phyloP scores from a whole-genome alignment of 768 basidiomycete species.

The Phlegmacium glaucopus region DNA sequence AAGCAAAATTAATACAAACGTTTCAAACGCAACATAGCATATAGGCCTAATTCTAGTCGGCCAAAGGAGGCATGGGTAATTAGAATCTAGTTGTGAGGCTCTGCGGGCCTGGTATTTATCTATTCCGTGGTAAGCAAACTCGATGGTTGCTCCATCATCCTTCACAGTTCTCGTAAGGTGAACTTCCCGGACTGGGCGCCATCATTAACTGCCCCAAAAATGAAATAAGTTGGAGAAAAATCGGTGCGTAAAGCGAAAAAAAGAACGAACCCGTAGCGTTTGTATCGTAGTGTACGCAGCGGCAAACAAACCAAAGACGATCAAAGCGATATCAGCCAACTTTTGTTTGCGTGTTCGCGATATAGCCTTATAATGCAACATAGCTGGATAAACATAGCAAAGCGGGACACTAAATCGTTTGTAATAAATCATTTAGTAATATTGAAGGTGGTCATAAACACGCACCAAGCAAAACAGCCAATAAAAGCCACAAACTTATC shows the following conservation, averaged over 20 bases:
- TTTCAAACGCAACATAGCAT: no score
- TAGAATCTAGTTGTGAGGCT: no score
- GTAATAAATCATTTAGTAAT: neutral
- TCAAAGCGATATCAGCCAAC: conserved; percentile 63
- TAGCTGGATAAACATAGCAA: conserved; percentile 91
- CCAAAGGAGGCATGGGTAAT: no score
- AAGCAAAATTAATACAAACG: no score
- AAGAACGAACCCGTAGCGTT: conserved; percentile 61
- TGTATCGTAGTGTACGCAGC: conserved; percentile 79
- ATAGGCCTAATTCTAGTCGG: no score
- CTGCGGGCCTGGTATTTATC: neutral
- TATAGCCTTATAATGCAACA: conserved; percentile 89
- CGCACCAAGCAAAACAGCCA: conserved; percentile 92
- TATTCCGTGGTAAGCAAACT: neutral
- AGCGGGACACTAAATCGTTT: conserved; percentile 69
- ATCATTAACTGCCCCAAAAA: conserved; percentile 52
- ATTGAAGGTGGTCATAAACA: conserved; percentile 5
- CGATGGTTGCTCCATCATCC: conserved; percentile 1
- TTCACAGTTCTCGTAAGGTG: conserved; percentile 34
- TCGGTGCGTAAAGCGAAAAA: neutral
- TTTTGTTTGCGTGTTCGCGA: conserved; percentile 69
- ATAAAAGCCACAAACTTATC: conserved; percentile 96
- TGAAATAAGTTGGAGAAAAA: neutral
- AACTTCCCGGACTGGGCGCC: conserved; percentile 36
- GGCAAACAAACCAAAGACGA: conserved; percentile 70